A percentile compares a stretch with the other conserved stretches of the same genome.
Conservation (phyloP, 2,329 filamentous ascomycete species). For the Aspergillus flavus region DNA sequence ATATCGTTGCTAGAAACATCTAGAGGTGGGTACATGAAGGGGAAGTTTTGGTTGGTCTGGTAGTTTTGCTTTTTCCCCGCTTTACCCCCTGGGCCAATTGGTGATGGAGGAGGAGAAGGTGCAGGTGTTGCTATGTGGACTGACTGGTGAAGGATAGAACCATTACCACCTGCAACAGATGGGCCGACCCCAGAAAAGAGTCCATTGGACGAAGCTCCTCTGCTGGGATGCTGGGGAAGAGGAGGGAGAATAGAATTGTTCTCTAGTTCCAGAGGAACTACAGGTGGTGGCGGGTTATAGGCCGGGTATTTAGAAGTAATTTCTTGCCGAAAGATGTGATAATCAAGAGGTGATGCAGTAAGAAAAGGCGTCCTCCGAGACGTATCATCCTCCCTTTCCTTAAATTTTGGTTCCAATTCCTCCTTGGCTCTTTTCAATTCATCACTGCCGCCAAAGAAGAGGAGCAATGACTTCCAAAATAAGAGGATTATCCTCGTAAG, state of each 20-base stretch:
- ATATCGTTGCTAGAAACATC: conserved; percentile 87
- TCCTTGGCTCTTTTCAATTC: conserved; percentile 75
- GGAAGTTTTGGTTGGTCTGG: conserved; percentile 98
- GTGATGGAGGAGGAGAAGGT: conserved; percentile 91
- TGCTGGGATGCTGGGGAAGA: conserved; percentile 71
- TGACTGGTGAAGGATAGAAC: conserved; percentile 88
- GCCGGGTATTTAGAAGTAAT: conserved; percentile 97
- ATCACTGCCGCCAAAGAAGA: conserved; percentile 78
- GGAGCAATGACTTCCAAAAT: conserved; percentile 87
- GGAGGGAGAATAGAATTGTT: conserved; percentile 89
- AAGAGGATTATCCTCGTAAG: conserved; percentile 76
- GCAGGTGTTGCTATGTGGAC: conserved; percentile 99
- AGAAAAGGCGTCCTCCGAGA: conserved; percentile 74
- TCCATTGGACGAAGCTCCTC: conserved; percentile 62
- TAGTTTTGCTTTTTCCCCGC: conserved; percentile 99
- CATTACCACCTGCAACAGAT: conserved; percentile 46
- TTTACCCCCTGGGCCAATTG: conserved; percentile 79
- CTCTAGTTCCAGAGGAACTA: conserved; percentile 84
- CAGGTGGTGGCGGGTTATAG: conserved; percentile 83
- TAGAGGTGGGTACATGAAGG: conserved; percentile 93
- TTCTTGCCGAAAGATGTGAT: conserved; percentile 94
- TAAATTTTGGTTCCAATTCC: conserved; percentile 60
- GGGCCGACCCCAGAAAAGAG: conserved; percentile 61
- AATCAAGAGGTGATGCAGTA: conserved; percentile 91
- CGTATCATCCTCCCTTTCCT: conserved; percentile 46